A percentile compares a stretch with the other conserved stretches of the same genome.
Conservation (phyloP, 495 filamentous ascomycete species). For the Penicillium dipodomyicola region DNA sequence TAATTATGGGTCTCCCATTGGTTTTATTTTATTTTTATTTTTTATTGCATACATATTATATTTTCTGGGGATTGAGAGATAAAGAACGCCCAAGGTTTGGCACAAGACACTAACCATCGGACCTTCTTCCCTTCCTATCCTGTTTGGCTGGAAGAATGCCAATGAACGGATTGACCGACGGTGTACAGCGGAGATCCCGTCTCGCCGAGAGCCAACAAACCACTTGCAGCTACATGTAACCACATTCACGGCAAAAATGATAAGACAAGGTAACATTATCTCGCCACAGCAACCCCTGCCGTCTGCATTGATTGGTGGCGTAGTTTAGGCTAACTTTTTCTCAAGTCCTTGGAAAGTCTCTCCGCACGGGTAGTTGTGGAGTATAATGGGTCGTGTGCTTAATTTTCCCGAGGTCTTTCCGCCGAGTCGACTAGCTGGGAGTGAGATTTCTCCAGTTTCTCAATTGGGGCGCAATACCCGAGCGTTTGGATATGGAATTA, state of each 20-base stretch:
- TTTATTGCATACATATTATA: background rate
- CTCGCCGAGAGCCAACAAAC: slow-evolving; percentile 2
- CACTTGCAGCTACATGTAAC: slow-evolving; percentile 20
- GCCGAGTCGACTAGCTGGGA: background rate
- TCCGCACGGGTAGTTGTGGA: background rate
- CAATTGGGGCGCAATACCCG: background rate
- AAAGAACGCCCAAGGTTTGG: background rate
- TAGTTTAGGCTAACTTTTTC: background rate
- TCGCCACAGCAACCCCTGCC: slow-evolving; percentile 14
- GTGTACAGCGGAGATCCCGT: slow-evolving; percentile 17
- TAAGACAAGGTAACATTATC: slow-evolving; percentile 12
- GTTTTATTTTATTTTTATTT: no score
- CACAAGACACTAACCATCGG: slow-evolving; percentile 1
- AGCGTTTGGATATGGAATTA: background rate
- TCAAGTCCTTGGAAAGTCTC: background rate
- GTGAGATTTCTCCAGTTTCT: background rate
- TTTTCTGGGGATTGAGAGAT: slow-evolving; percentile 4
- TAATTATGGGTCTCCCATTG: background rate
- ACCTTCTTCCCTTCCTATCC: background rate
- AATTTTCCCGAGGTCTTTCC: background rate
- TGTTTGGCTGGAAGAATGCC: slow-evolving; percentile 1
- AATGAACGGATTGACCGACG: slow-evolving; percentile 18
- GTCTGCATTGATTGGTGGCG: slow-evolving; percentile 7
- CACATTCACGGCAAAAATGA: slow-evolving; percentile 11
- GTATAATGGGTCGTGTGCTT: background rate